Evolutionary conservation across 2,329 filamentous ascomycete species (phyloP).

Genomic region (Raffaelea arxii): DNA sequence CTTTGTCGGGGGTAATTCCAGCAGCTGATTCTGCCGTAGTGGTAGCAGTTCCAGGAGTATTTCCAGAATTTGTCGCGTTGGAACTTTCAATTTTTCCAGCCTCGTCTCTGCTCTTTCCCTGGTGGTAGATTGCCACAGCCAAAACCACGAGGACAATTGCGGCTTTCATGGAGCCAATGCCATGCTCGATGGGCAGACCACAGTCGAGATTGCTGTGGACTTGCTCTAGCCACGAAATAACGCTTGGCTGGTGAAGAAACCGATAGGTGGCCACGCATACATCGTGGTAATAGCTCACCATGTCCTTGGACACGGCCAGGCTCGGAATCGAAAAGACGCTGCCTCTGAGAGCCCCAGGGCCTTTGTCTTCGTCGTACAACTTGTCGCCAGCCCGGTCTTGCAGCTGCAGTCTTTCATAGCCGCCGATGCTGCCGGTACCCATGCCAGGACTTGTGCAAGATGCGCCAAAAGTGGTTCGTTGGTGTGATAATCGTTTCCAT

Average conservation of each 20-base stretch:
- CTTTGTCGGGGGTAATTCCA: not conserved
- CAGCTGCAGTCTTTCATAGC: not conserved
- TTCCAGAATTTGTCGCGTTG: no score
- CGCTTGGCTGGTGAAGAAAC: slow-evolving; percentile 31
- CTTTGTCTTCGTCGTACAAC: not conserved
- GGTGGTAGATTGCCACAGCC: slow-evolving; percentile 19
- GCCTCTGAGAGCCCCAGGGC: not conserved
- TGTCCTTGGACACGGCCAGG: not conserved
- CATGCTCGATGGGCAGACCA: not conserved
- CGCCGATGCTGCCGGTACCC: not conserved
- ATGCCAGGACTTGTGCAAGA: not conserved
- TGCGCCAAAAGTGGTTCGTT: not conserved
- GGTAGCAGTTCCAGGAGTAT: no score
- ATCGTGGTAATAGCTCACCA: slow-evolving; percentile 25
- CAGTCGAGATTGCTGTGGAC: slow-evolving; percentile 32
- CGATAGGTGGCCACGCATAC: slow-evolving; percentile 30
- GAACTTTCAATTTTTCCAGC: no score
- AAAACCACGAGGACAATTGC: slow-evolving; percentile 31
- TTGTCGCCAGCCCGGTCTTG: slow-evolving; percentile 1
- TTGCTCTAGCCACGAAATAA: slow-evolving; percentile 32
- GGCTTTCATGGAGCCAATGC: slow-evolving; percentile 4
- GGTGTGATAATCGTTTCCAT: not conserved
- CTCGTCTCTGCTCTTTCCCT: slow-evolving; percentile 1
- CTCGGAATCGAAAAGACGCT: not conserved
- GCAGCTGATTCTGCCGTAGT: not conserved